These are phyloP conservation scores for Heliosperma pusillum DNA, from an alignment of 148 eudicot genomes.

Conservation along the genomic window DNA sequence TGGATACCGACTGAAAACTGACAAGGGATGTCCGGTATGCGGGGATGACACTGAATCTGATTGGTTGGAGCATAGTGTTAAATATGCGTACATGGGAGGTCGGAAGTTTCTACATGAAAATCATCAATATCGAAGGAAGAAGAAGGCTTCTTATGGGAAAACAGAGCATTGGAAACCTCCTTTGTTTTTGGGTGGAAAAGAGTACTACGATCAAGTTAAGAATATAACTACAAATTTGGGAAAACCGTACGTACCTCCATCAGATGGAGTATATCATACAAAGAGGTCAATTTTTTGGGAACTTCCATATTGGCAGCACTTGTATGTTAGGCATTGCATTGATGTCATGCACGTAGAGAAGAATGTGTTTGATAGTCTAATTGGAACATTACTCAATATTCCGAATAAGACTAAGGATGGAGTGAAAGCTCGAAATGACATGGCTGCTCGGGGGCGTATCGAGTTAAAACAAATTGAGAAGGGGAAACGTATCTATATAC, in stretches of 20 bases:
- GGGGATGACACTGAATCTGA: too few species aligned
- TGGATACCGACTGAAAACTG: too few species aligned
- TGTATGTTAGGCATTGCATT: too few species aligned
- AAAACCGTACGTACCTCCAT: neutral
- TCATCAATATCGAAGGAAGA: too few species aligned
- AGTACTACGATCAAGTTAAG: neutral
- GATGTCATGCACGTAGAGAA: too few species aligned
- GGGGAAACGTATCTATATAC: neutral
- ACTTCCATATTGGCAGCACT: too few species aligned
- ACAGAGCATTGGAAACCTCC: neutral
- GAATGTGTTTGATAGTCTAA: too few species aligned
- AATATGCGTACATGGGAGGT: too few species aligned
- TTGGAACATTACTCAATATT: neutral
- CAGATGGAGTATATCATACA: neutral
- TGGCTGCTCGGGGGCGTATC: neutral
- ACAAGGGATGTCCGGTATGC: too few species aligned
- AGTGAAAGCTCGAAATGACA: neutral
- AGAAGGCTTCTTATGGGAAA: too few species aligned
- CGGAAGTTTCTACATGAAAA: too few species aligned
- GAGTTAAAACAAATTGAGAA: neutral
- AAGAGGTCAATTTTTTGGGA: neutral
- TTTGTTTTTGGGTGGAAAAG: neutral
- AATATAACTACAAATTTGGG: neutral
- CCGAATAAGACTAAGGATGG: slow-evolving; percentile 4
- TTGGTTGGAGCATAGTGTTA: too few species aligned